Percentiles rank a stretch among this genome's conserved stretches.
Evolutionary conservation across 2,329 filamentous ascomycete species (phyloP).

Genomic region (Colletotrichum karsti): DNA sequence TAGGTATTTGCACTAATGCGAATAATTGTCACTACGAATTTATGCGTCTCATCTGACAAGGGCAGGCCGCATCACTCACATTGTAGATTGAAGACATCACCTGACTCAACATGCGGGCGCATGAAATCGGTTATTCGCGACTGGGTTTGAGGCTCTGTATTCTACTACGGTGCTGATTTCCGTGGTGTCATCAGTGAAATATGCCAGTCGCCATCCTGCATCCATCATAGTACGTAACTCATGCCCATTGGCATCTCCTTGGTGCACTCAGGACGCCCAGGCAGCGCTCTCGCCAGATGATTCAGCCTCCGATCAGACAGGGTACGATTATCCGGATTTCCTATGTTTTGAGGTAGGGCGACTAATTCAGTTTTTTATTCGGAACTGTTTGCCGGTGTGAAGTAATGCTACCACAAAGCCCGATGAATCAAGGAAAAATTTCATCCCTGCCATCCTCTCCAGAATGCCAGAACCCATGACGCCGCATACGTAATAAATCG

Average conservation of each 20-base stretch:
- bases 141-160: constrained; percentile 27
- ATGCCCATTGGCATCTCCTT: constrained; percentile 23
- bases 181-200: constrained; percentile 14
- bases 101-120: background rate
- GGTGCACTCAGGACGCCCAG: constrained; percentile 28
- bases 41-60: background rate
- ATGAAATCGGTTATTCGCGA: no score
- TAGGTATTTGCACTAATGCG: background rate
- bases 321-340: background rate
- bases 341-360: constrained; percentile 18
- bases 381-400: constrained; percentile 27
- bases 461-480: constrained; percentile 45
- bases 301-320: constrained; percentile 8
- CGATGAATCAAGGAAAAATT: constrained; percentile 41
- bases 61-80: background rate
- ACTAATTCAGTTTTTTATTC: constrained; percentile 31
- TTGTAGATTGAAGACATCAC: background rate
- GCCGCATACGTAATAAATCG: constrained; percentile 52
- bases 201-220: constrained; percentile 16
- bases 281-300: constrained; percentile 19
- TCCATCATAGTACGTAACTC: constrained; percentile 29
- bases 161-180: constrained; percentile 31
- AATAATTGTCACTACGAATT: background rate
- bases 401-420: constrained; percentile 50
- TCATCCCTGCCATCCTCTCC: constrained; percentile 34